Evolutionary conservation across 78 protist species (phyloP).

Genomic region (Dictyostelium citrinum): DNA sequence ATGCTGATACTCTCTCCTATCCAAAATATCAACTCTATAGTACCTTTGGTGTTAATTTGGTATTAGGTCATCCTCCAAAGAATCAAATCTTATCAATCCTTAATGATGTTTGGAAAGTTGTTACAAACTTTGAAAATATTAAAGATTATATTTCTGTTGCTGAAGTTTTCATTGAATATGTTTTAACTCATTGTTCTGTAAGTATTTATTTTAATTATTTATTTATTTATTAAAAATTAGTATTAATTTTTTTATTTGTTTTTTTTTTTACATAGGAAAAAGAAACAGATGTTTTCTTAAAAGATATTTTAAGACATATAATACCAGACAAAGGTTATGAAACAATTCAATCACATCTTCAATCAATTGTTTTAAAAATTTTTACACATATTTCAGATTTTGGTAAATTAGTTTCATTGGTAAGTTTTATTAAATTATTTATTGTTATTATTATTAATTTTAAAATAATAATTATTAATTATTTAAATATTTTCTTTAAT

Average conservation of each 20-base stretch:
- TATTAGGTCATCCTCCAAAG: constrained; percentile 74
- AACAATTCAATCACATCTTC: constrained; percentile 69
- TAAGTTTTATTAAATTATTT: too few species aligned
- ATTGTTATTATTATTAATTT: background rate
- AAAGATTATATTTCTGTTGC: constrained; percentile 81
- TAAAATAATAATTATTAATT: background rate
- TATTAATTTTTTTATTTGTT: too few species aligned
- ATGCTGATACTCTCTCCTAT: constrained; percentile 74
- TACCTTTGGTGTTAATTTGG: constrained; percentile 83
- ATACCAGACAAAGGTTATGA: constrained; percentile 76
- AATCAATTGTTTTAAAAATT: constrained; percentile 81
- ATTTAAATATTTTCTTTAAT: background rate
- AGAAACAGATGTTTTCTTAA: constrained; percentile 76
- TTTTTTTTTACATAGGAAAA: background rate
- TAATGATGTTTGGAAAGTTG: constrained; percentile 87
- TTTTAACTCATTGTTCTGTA: constrained; percentile 85
- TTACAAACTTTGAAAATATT: constrained; percentile 65
- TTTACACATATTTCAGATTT: constrained; percentile 72
- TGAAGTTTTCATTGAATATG: constrained; percentile 87
- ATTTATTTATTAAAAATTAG: background rate
- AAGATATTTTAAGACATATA: constrained; percentile 72
- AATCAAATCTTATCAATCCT: constrained; percentile 58
- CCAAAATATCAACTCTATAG: constrained; percentile 81
- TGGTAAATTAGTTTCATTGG: constrained; percentile 50
- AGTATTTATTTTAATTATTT: background rate